Evolutionary conservation across 2,329 filamentous ascomycete genomes (phyloP).

Genomic region (Paecilomyces sp.): DNA sequence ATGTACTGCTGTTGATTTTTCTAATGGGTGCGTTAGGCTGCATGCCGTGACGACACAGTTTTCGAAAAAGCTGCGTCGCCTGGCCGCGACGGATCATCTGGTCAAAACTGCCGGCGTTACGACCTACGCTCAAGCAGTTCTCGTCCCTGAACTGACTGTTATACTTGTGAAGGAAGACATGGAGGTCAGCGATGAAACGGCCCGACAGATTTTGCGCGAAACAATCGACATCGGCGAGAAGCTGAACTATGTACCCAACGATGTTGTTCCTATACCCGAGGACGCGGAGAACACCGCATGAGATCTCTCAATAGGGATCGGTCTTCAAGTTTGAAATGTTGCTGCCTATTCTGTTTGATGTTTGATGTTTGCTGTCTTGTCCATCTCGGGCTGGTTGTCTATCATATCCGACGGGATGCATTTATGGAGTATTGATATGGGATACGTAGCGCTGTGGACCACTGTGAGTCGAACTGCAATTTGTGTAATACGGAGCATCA

Average conservation of each 20-base stretch:
- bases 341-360: not conserved
- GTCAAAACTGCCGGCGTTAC: slow-evolving; percentile 61
- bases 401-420: not conserved
- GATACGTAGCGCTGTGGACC: too few relatives aligned
- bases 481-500: too few relatives aligned
- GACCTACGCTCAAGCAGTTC: slow-evolving; percentile 63
- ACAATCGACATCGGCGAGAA: slow-evolving; percentile 62
- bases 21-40: slow-evolving; percentile 23
- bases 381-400: not conserved
- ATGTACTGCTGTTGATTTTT: slow-evolving; percentile 2
- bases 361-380: not conserved
- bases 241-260: slow-evolving; percentile 58
- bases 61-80: slow-evolving; percentile 52
- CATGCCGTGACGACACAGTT: slow-evolving; percentile 57
- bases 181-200: slow-evolving; percentile 38
- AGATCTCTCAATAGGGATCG: not conserved
- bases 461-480: too few relatives aligned
- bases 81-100: slow-evolving; percentile 57
- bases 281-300: slow-evolving; percentile 3
- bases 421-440: not conserved
- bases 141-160: slow-evolving; percentile 64
- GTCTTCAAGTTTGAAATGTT: not conserved
- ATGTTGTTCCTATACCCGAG: slow-evolving; percentile 36
- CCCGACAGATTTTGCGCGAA: slow-evolving; percentile 54
- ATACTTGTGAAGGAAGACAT: slow-evolving; percentile 54